Conservation (phyloP, 1,284 basidiomycete species). For the Athelia psychrophila region DNA sequence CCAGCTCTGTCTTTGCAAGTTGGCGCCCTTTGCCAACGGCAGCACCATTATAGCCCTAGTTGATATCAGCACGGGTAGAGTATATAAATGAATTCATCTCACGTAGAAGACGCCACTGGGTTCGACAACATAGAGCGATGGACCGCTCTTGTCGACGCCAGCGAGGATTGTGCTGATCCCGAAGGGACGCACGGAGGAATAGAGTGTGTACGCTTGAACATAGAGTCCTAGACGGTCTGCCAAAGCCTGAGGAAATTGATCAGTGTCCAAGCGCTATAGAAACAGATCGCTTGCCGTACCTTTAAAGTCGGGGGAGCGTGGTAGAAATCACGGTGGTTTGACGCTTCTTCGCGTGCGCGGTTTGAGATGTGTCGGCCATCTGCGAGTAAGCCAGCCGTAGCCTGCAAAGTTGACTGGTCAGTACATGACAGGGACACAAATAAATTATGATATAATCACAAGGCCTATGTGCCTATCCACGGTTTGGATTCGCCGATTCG, state of each 20-base stretch:
- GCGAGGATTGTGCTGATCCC: conserved; percentile 93
- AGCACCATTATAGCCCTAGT: conserved; percentile 87
- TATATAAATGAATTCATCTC: conserved; percentile 23
- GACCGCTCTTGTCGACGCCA: conserved; percentile 87
- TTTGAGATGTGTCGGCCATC: conserved; percentile 91
- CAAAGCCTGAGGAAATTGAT: conserved; percentile 52
- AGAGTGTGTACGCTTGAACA: conserved; percentile 95
- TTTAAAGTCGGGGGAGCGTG: conserved; percentile 79
- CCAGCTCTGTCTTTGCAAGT: conserved; percentile 96
- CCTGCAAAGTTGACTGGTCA: conserved; percentile 42
- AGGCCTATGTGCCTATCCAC: conserved; percentile 93
- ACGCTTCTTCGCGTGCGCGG: conserved; percentile 84
- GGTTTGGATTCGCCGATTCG: conserved; percentile 91
- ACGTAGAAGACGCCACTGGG: conserved; percentile 94
- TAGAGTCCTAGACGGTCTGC: conserved; percentile 87
- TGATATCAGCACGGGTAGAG: conserved; percentile 2
- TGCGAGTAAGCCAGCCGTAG: conserved; percentile 91
- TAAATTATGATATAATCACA: conserved; percentile 38
- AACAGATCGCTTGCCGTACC: conserved; percentile 39
- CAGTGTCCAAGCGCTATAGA: conserved; percentile 1
- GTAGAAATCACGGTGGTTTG: conserved; percentile 76
- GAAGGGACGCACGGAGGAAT: conserved; percentile 97
- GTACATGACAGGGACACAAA: neutral
- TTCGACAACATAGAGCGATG: conserved; percentile 89
- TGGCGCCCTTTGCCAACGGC: conserved; percentile 97